Percentiles rank a stretch among this genome's conserved stretches.
phyloP scores from a whole-genome alignment of 148 eudicot species.

The Rhododendron vialii region DNA sequence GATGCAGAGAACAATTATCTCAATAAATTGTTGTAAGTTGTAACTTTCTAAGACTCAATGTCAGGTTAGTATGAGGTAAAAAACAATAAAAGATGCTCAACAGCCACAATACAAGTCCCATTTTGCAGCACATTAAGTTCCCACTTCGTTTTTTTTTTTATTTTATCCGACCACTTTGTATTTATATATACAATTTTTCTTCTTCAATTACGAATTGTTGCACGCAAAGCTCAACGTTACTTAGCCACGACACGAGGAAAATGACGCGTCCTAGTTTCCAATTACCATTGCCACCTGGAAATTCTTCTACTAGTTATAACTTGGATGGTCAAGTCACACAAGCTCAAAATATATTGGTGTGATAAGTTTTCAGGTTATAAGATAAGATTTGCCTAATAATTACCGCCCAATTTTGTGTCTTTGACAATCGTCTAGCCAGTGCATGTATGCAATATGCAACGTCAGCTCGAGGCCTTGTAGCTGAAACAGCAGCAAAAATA shows the following conservation, averaged over 20 bases:
- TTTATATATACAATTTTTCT: neutral
- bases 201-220: neutral
- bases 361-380: neutral
- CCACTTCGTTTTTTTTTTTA: neutral
- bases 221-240: neutral
- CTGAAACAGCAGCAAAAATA: constrained; percentile 78
- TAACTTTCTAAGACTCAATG: neutral
- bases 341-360: neutral
- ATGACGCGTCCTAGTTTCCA: neutral
- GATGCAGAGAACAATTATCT: neutral
- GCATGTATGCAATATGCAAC: constrained; percentile 96
- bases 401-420: constrained; percentile 98
- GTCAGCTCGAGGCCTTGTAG: constrained; percentile 91
- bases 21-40: neutral
- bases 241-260: neutral
- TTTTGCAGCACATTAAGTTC: neutral
- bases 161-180: too few species aligned
- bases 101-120: neutral
- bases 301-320: neutral
- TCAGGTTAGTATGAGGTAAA: neutral
- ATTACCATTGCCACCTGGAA: neutral
- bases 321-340: neutral
- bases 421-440: constrained; percentile 76
- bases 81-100: neutral
- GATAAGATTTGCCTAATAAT: constrained; percentile 7